phyloP scores from a whole-genome alignment of 345 rosid species.

The Gossypium thurberi region DNA sequence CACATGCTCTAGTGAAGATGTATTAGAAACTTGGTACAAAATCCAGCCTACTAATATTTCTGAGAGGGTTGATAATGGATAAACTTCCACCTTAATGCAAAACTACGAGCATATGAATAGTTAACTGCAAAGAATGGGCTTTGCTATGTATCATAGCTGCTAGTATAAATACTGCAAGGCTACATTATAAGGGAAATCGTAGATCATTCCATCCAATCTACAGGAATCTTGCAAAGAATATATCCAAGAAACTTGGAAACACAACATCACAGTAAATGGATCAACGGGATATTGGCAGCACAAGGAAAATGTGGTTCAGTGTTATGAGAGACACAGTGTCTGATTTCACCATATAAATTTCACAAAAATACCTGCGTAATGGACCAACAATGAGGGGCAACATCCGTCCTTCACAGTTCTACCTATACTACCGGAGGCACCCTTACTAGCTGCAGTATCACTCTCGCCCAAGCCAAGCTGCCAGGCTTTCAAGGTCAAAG shows the following conservation, averaged over 20 bases:
- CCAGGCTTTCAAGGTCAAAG: slow-evolving; percentile 91
- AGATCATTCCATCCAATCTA: not conserved
- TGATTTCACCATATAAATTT: not conserved
- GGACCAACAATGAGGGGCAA: slow-evolving; percentile 74
- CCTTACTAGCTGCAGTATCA: slow-evolving; percentile 49
- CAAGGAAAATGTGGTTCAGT: not conserved
- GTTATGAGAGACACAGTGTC: not conserved
- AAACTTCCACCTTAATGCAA: not conserved
- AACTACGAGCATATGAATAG: not conserved
- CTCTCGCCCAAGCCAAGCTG: slow-evolving; percentile 58
- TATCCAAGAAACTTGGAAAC: not conserved
- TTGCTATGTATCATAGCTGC: not conserved
- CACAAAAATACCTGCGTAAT: slow-evolving; percentile 64
- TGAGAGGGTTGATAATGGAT: not conserved
- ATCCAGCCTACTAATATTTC: not conserved
- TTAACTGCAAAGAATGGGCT: not conserved
- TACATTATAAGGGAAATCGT: not conserved
- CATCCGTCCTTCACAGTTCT: slow-evolving; percentile 67
- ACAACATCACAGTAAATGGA: not conserved
- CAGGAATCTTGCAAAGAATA: not conserved
- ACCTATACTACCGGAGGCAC: slow-evolving; percentile 46
- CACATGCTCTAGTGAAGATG: not conserved
- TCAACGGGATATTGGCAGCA: not conserved
- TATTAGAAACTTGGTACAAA: not conserved
- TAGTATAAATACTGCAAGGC: not conserved